Base-by-base conservation (phyloP, 305 asterid genomes). In the Plantago coronopus region DNA sequence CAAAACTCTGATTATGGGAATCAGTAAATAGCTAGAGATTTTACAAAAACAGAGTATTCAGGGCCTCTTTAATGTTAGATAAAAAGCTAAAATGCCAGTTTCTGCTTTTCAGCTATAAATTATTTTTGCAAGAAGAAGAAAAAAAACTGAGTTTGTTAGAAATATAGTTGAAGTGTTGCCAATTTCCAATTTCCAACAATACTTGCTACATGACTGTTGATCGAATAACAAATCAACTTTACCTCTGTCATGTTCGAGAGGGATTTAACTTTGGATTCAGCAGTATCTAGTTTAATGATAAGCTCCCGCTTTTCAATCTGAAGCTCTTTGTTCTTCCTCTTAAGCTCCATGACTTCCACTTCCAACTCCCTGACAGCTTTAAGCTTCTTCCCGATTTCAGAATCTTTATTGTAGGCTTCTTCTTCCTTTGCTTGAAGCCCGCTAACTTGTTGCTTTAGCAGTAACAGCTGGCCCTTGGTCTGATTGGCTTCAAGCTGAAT, bases 241-340 rank as follows among this genome's bases (percentile, higher is more conserved):
- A 91, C 99, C 97, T 91, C 95, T 17, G 96, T 81, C 74, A 83
- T 82, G 78, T 83, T 85, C 40, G 99, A 83, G 59, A 94, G 88
- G 48, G 82, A 65, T 40, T 74, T 72, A 16, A 82, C 82, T 74
- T 73, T 83, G 61, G 89, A 71, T 62, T 94, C 94, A n/a, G 95
- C 85, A 49, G 95, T 71, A 70, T 85, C 95, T 0, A 89, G 78
- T 74, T 94, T 94, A 55, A 89, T 77, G 7, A 70, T 49, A 44
- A 94, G 68, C 54, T 89, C 97, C 75, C 99, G 75, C 75, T 87
- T 94, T 69, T 93, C 99, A 64, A 83, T 81, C 72, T 85, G 99
- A 73, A 89, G 95, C 72, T 94, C 99, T 76, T 68, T 94, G 76
- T 89, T 94, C 83, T 79, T 81, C 74, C 97, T 81, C 79, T 83